Evolutionary conservation across 2,329 filamentous ascomycete species (phyloP), one percentile per base, ranked within the genome.

Genomic region (Penicillium paneum): DNA sequence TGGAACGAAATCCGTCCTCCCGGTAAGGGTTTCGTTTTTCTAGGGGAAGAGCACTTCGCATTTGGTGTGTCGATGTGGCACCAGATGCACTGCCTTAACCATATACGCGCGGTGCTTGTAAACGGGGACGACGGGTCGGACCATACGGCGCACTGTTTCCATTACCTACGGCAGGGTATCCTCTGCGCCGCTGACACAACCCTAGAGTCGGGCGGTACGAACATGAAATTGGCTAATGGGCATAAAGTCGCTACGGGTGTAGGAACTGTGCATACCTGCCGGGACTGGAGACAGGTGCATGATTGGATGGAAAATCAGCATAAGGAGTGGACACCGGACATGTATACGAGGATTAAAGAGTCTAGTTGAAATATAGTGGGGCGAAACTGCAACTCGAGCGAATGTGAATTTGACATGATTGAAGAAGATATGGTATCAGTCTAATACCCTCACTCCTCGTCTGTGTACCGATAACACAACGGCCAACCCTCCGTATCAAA

Each of bases 61-160:
- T 45, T 45, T 32, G 28, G 28, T 29, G 42, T 45, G n/a, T 45
- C 42, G n/a, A 45, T 45, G 42, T 45, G 42, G 42, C 42, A 45
- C 42, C 42, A 45, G n/a, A 29, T 45, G 28, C 42, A 45, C 10
- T 45, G 42, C 28, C 42, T 45, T 5, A 45, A 45, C 28, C 42
- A 45, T 10, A 45, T 45, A 34, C 42, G 42, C 28, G 42, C 42
- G 28, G 31, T 17, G 29, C n/a, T 45, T 17, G 42, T 45, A 8
- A 29, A 45, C 10, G 42, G 42, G 42, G 42, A 45, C n/a, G 42
- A 45, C 29, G 42, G 42, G 42, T 45, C 42, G 13, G 42, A 45
- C 28, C 42, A 45, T 32, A 45, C 42, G 4, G 42, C 6, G 28
- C 42, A 45, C 28, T 45, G 42, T n/a, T 45, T 45, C 26, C 42